Conservation (phyloP, 495 filamentous ascomycete species). For the Penicillium diatomitis region DNA sequence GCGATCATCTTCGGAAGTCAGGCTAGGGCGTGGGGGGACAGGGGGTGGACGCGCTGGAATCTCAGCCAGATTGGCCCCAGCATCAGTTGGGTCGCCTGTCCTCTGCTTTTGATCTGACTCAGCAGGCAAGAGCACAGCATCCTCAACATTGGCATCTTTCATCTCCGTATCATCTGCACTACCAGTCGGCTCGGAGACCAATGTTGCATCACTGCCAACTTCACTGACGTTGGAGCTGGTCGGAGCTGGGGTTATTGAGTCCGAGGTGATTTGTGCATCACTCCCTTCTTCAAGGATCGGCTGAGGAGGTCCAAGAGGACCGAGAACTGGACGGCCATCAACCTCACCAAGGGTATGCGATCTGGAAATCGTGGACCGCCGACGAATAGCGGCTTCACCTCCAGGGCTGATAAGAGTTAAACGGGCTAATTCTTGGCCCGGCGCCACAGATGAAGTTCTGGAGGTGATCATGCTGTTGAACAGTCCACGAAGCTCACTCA, state of each 20-base stretch:
- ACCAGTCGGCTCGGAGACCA: conserved; percentile 35
- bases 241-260: conserved; percentile 1
- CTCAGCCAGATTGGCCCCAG: conserved; percentile 1
- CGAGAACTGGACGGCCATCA: conserved; percentile 40
- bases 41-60: conserved; percentile 31
- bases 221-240: conserved; percentile 18
- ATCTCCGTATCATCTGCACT: conserved; percentile 17
- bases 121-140: conserved; percentile 15
- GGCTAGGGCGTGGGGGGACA: conserved; percentile 37
- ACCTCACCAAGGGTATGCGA: conserved; percentile 41
- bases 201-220: conserved; percentile 42
- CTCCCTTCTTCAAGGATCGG: conserved; percentile 11
- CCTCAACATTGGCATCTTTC: conserved; percentile 21
- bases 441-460: conserved; percentile 44
- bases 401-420: conserved; percentile 61
- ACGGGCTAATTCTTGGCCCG: conserved; percentile 71
- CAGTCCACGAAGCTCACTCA: conserved; percentile 59
- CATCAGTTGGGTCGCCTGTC: background rate
- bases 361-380: conserved; percentile 42
- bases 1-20: conserved; percentile 16
- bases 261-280: conserved; percentile 8
- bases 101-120: conserved; percentile 5
- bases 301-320: conserved; percentile 41
- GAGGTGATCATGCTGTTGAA: conserved; percentile 64
- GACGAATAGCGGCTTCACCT: conserved; percentile 48